phyloP scores from a whole-genome alignment of 2,329 filamentous ascomycete species.

The Lasiodiplodia hormozganensis region DNA sequence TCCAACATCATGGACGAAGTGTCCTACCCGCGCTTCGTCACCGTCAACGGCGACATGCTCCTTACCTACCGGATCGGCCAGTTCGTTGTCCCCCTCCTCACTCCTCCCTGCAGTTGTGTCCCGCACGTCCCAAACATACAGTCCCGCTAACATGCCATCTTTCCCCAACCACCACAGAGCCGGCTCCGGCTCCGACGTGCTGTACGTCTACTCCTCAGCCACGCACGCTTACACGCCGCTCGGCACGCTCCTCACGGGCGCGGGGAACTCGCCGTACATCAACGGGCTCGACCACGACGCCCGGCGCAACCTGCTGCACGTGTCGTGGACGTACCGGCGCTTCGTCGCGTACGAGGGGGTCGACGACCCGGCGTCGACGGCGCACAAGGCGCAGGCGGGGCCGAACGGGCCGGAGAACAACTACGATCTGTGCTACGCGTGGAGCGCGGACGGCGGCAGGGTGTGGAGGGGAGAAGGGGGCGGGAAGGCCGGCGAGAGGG shows the following conservation, averaged over 20 bases:
- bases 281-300: conserved; percentile 54
- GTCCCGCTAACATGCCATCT: neutral
- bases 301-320: conserved; percentile 44
- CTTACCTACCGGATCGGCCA: conserved; percentile 60
- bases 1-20: conserved; percentile 34
- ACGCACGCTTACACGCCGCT: conserved; percentile 48
- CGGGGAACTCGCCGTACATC: conserved; percentile 60
- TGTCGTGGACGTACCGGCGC: conserved; percentile 60
- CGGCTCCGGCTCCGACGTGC: conserved; percentile 15
- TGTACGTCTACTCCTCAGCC: conserved; percentile 53
- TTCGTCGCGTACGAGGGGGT: conserved; percentile 51
- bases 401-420: conserved; percentile 47
- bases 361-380: neutral
- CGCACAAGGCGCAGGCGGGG: conserved; percentile 17
- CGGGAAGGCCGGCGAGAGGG: conserved; percentile 33
- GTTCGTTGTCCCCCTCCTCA: conserved; percentile 58
- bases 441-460: conserved; percentile 53
- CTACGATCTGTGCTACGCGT: conserved; percentile 58
- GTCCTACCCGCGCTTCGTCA: conserved; percentile 59
- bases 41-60: conserved; percentile 50
- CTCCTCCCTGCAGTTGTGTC: no score
- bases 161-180: neutral
- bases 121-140: no score
- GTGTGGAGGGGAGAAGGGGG: conserved; percentile 52
- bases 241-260: conserved; percentile 53